phyloP scores from a whole-genome alignment of 352 stramenopile genomes.

The Peronospora destructor region DNA sequence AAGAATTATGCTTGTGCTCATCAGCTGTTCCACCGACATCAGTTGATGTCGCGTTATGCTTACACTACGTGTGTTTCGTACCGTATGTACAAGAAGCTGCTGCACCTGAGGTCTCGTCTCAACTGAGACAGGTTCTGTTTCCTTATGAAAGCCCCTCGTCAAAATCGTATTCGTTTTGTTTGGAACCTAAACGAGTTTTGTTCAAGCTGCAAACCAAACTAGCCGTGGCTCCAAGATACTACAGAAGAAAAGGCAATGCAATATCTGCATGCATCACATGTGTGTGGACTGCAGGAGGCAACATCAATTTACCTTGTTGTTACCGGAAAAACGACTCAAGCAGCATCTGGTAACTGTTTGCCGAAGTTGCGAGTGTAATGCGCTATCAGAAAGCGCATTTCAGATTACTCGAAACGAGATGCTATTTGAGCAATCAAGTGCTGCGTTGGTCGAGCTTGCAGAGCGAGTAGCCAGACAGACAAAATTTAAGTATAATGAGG shows the following conservation, averaged over 20 bases:
- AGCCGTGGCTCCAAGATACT: slow-evolving; percentile 19
- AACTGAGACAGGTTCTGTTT: too few relatives aligned
- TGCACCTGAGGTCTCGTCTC: too few relatives aligned
- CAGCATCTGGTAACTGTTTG: slow-evolving; percentile 30
- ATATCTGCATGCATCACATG: slow-evolving; percentile 38
- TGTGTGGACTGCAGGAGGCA: slow-evolving; percentile 43
- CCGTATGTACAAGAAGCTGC: too few relatives aligned
- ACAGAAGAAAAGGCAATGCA: slow-evolving; percentile 26
- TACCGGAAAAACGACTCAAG: slow-evolving; percentile 21
- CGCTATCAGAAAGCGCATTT: slow-evolving; percentile 10
- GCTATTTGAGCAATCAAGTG: slow-evolving; percentile 8
- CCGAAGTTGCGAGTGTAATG: slow-evolving; percentile 16
- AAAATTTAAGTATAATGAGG: too few relatives aligned
- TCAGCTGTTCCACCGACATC: too few relatives aligned
- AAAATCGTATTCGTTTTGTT: too few relatives aligned
- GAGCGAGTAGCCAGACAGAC: slow-evolving; percentile 8
- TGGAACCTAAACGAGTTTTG: slow-evolving; percentile 9
- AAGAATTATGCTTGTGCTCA: too few relatives aligned
- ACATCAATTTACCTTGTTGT: slow-evolving; percentile 31
- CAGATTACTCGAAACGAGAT: slow-evolving; percentile 25
- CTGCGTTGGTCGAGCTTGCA: slow-evolving; percentile 6
- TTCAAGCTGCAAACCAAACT: slow-evolving; percentile 17
- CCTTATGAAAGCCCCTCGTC: too few relatives aligned
- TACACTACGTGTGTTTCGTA: too few relatives aligned
- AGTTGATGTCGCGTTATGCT: too few relatives aligned